Percentiles rank a stretch among this genome's conserved stretches.
phyloP scores from a whole-genome alignment of 2,329 filamentous ascomycete species.

The Fusarium sacchari region DNA sequence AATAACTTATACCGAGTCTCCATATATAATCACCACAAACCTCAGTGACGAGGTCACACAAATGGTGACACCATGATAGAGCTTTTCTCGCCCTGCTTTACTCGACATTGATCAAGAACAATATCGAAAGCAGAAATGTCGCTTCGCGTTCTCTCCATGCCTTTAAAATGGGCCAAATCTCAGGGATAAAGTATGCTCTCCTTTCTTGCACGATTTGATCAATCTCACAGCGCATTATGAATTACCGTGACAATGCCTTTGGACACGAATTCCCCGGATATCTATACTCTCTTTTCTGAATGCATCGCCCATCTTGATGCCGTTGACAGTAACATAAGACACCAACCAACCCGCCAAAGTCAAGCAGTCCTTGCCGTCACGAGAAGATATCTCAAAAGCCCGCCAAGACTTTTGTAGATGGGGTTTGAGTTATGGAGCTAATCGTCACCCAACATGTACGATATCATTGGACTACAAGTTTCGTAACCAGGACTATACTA shows the following conservation, averaged over 20 bases:
- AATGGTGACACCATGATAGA: conserved; percentile 20
- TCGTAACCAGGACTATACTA: conserved; percentile 12
- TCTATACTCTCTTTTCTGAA: conserved; percentile 8
- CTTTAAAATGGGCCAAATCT: background rate
- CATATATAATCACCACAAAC: background rate
- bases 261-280: background rate
- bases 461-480: conserved; percentile 33
- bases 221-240: background rate
- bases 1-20: background rate
- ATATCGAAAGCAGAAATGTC: background rate
- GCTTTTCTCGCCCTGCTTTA: conserved; percentile 1
- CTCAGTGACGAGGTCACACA: conserved; percentile 22
- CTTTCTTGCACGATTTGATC: background rate
- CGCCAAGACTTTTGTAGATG: conserved; percentile 18
- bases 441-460: background rate
- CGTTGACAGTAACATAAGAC: background rate
- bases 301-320: conserved; percentile 11
- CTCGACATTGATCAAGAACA: background rate
- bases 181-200: background rate
- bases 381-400: background rate
- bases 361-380: background rate
- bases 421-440: conserved; percentile 16
- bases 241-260: background rate
- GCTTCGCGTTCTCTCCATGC: background rate
- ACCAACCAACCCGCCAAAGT: background rate